Evolutionary conservation across 2,329 filamentous ascomycete genomes (phyloP), one percentile per base, ranked within the genome.

Genomic region (Stagonosporopsis cucurbitacearum): DNA sequence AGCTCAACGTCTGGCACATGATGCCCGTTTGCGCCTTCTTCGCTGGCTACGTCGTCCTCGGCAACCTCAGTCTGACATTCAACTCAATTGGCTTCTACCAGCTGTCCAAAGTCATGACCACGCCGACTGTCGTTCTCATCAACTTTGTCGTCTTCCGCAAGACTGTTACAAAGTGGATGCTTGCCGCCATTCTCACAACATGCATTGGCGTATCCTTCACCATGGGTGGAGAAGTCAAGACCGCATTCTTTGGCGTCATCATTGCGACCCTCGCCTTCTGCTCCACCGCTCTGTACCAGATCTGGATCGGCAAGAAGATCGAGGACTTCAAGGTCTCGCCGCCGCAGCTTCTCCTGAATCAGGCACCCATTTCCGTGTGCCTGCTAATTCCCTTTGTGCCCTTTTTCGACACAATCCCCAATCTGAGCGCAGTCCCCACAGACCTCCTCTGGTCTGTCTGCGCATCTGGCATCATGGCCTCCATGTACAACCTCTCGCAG

Each of bases 261-360:
- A 74, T 79, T 54, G 78, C 78, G 1, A 72, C 74, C 4, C 65
- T 77, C 30, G 78, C 78, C 8, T 80, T 80, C 58, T 76, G 73
- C 52, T 75, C 77, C 2, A 80, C 78, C 8, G 78, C 77, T 1
- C 75, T 80, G 42, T 80, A 80, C 57, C 78, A 80, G 64, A 79
- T 80, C 42, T 80, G 78, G 78, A 80, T 80, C 54, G 78, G 78
- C 59, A 80, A 80, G 73, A 80, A 80, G 65, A 79, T 80, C 51
- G 74, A 76, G 52, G 78, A 80, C 59, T 79, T 80, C 54, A 68
- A 67, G 32, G 78, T 79, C 12, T 76, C 76, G 0, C 75, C 75
- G 35, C 77, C 78, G 2, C 78, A 80, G 58, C 68, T 80, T 13
- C 70, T 80, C 6, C 68, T 80, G 44, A 80, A 80, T 60, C 78